Evolutionary conservation across 1,139 yeast species (phyloP), one percentile per base, ranked within the genome.

Genomic region (Lodderomyces orthopsilosis): DNA sequence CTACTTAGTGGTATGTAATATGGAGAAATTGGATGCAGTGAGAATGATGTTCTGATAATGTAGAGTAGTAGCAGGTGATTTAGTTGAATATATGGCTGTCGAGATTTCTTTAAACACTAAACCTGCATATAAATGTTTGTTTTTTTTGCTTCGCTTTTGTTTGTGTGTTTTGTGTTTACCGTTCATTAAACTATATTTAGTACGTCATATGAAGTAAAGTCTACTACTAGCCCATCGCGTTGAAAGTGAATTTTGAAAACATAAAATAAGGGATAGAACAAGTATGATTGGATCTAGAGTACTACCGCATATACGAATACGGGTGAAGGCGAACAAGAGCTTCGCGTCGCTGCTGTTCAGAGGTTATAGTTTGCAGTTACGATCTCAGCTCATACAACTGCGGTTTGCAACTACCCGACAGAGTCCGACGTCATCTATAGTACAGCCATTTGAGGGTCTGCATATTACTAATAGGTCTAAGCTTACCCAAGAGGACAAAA

Each of bases 391-490:
- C 12, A n/a, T 22, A n/a, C 37, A 12, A 12, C 17, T 22, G n/a
- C 37, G 26, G 15, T 15, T 30, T 30, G 34, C 19, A 30, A 30
- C 34, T 10, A 30, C 34, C n/a, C 34, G n/a, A 15, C 34, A 15
- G 5, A 15, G 19, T 9, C 37, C 26, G 7, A 10, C 15, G 4
- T 19, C 26, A 12, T 21, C 37, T 15, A 15, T 8, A n/a, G 12
- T 30, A 9, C 12, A 6, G 8, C 6, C 34, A 15, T 10, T 3
- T 15, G 26, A 4, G 8, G 26, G 17, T 21, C 12, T 12, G 12
- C 15, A 12, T 34, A 34, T 10, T 12, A 12, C 7, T 19, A 12
- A 19, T 12, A 12, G 17, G 2, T 2, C 17, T 19, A 18, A 34
- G 7, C 37, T 14, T n/a, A 19, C 17, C 3, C n/a, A 15, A 6